Evolutionary conservation across 169 alveolate species (phyloP), one percentile per base, ranked within the genome.

Genomic region (Plasmodium vivax): DNA sequence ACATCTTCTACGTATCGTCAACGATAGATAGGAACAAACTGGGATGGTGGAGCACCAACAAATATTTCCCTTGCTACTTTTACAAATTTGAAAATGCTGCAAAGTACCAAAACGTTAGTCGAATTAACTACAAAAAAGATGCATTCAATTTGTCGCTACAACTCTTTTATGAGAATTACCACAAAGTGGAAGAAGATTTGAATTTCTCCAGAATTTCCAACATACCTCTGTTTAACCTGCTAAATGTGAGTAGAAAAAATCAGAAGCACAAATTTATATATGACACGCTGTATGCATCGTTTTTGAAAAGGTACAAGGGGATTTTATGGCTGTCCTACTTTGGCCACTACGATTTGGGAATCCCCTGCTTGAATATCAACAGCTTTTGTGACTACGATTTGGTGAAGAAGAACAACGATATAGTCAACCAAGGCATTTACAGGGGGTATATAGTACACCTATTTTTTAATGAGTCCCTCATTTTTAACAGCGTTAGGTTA

Each of bases 391-490:
- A 96, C 45, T 96, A 95, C 75, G 98, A 96, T 85, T 94, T 96
- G 30, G 87, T 34, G 1, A 82, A 83, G 32, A 88, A 96, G 16
- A 96, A 95, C 41, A 68, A 54, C 9, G 85, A 95, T n/a, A 73
- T 83, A 45, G 43, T 95, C 56, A 84, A 96, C 8, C 80, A 84
- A 41, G 98, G 98, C 12, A 73, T 96, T 19, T 96, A 96, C 62
- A 75, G 98, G 19, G 97, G 97, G 10, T 96, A 96, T 75, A 96
- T 96, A 32, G 98, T 95, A 0, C 96, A 95, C 58, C 72, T 96
- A 32, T 82, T 93, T 56, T 96, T 96, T 51, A 95, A 96, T 84
- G 97, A 95, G 62, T 95, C 98, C 54, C 84, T 96, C 58, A 96
- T 96, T 94, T 96, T 93, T 88, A 96, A 96, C 47, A 87, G 93